Percentiles rank a stretch among this genome's conserved stretches.
Evolutionary conservation across 179 eudicot genomes (phyloP).

Genomic region (Camellia oleifera): DNA sequence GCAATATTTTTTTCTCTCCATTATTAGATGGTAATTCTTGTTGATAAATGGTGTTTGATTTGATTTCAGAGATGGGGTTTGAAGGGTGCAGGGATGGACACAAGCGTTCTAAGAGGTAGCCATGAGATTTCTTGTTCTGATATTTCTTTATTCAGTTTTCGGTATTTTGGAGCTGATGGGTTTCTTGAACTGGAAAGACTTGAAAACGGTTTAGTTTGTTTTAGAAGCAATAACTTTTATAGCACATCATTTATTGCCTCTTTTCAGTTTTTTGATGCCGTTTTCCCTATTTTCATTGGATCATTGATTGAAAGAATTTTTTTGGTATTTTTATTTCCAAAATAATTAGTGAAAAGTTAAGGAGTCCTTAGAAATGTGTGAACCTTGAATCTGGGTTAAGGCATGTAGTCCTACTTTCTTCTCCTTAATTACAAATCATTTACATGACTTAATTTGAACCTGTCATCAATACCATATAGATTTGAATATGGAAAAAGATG

Average conservation of each 20-base stretch:
- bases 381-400: too few species aligned
- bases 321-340: too few species aligned
- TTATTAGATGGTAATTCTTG: not conserved
- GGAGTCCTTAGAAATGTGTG: too few species aligned
- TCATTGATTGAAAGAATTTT: not conserved
- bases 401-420: too few species aligned
- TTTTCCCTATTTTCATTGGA: not conserved
- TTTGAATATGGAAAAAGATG: not conserved
- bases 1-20: not conserved
- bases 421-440: not conserved
- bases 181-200: constrained; percentile 18
- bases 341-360: too few species aligned
- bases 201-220: constrained; percentile 8
- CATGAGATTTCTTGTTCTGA: not conserved
- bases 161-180: not conserved
- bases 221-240: not conserved
- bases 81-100: constrained; percentile 48
- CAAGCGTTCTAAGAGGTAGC: constrained; percentile 75
- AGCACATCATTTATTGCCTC: not conserved
- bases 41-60: not conserved
- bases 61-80: constrained; percentile 52
- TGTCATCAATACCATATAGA: not conserved
- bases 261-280: not conserved
- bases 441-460: not conserved
- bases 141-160: constrained; percentile 3